A percentile compares a stretch with the other conserved stretches of the same genome.
These are phyloP conservation scores for Fraxinus paxiana DNA, from an alignment of 305 asterid species.

Conservation along the genomic window DNA sequence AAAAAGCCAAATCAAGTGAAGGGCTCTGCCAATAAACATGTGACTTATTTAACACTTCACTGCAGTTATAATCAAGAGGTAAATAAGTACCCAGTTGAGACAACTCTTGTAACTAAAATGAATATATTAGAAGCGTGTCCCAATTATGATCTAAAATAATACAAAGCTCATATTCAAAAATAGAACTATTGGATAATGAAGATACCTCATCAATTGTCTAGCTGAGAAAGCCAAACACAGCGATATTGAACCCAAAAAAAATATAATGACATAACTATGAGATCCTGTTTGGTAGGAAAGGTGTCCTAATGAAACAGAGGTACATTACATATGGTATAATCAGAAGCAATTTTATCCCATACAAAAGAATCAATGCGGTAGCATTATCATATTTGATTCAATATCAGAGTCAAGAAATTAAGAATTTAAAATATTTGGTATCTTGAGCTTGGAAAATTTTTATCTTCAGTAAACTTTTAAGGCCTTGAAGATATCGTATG, in stretches of 20 bases:
- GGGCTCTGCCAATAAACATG: constrained; percentile 7
- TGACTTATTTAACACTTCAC: background rate
- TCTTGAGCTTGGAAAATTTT: background rate
- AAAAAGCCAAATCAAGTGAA: constrained; percentile 17
- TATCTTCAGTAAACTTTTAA: background rate
- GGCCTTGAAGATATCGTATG: background rate
- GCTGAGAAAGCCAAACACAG: background rate
- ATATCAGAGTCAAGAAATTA: background rate
- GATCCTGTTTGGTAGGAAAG: background rate
- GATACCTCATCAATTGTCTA: background rate
- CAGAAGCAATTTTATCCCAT: background rate
- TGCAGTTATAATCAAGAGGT: background rate
- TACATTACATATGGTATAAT: background rate
- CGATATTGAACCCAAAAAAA: background rate
- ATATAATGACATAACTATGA: background rate
- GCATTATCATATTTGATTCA: background rate
- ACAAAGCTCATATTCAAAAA: background rate
- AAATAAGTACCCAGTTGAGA: background rate
- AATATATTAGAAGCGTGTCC: background rate
- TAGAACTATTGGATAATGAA: background rate
- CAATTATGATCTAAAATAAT: background rate
- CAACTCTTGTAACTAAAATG: background rate
- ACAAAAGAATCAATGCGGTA: background rate
- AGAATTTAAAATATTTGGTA: background rate
- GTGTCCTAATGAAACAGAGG: background rate